Base-by-base conservation (phyloP, 345 rosid species). In the Cardiospermum halicacabum region DNA sequence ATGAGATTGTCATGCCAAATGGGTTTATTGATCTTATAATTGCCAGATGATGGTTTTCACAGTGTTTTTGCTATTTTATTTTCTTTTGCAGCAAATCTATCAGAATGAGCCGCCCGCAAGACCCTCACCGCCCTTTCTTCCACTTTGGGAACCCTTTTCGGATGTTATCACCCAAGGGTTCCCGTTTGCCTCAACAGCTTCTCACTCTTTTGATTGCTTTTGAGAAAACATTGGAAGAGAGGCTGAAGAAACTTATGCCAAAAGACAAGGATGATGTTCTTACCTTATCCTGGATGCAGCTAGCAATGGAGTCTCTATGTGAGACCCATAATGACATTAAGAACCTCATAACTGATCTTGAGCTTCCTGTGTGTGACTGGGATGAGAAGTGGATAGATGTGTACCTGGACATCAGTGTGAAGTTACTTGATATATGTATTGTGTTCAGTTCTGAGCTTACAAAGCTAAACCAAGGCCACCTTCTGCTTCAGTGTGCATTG, bases 361-460 rank as follows among this genome's bases (percentile, higher is more conserved):
- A 88, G 64, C 87, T 89, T 31, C 98, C 96, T 39, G 86, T 92
- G 26, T 73, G 80, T 51, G 87, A 84, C 64, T 92, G 98, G 98
- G 96, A 89, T 43, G 96, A 85, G 65, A 83, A 89, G 54, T 92
- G 98, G 98, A 83, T 92, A 47, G 94, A 88, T 68, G 84, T 89
- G 37, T 92, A 92, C 81, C 74, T 92, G 56, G 92, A 92, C 75
- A 76, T 92, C 50, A 92, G 96, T 18, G 89, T 86, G 69, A 92
- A 86, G 79, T 57, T 92, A 72, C 90, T 92, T 45, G 98, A 92
- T 68, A 80, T 92, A 25, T 84, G 92, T 66, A 85, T 69, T 60
- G 89, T 82, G 7, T 86, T 88, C 56, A 89, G 93, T 81, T 89
- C 98, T 0, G 93, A 83, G 83, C 80, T 92, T 43, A 60, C 91